phyloP scores from a whole-genome alignment of 352 stramenopile species.

The Phytophthora pinifolia region DNA sequence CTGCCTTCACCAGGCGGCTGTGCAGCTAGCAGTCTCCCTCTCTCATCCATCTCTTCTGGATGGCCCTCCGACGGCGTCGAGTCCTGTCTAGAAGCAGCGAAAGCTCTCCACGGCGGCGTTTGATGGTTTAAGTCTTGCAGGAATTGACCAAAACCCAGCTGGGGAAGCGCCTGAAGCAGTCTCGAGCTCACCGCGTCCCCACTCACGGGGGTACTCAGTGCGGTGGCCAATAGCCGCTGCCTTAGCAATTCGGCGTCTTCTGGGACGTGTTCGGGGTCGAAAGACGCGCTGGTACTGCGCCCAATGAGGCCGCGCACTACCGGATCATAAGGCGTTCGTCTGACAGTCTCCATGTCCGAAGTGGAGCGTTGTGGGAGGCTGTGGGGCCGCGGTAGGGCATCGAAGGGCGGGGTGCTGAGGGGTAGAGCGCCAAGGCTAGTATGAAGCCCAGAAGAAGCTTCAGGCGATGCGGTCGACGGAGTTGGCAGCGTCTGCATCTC shows the following conservation, averaged over 20 bases:
- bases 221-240: constrained; percentile 12
- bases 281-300: constrained; percentile 19
- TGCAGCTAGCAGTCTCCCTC: constrained; percentile 9
- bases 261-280: constrained; percentile 9
- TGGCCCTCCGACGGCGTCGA: constrained; percentile 4
- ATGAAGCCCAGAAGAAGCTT: constrained; percentile 4
- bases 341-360: constrained; percentile 10
- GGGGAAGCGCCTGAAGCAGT: constrained; percentile 36
- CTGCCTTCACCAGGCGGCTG: not conserved
- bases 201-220: constrained; percentile 28
- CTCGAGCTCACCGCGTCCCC: constrained; percentile 30
- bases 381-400: constrained; percentile 25
- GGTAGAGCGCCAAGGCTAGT: not conserved
- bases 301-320: constrained; percentile 2
- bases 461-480: not conserved
- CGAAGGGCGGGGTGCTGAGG: not conserved
- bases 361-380: constrained; percentile 9
- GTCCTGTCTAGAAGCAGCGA: constrained; percentile 17
- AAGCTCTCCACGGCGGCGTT: constrained; percentile 21
- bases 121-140: constrained; percentile 35
- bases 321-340: constrained; percentile 6
- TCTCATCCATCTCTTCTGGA: constrained; percentile 13
- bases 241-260: constrained; percentile 20
- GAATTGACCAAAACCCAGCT: constrained; percentile 34
- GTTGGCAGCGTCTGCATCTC: not conserved